A percentile compares a stretch with the other conserved stretches of the same genome.
Conservation (phyloP, 805 yeast genomes). For the Teunomyces cretensis region DNA sequence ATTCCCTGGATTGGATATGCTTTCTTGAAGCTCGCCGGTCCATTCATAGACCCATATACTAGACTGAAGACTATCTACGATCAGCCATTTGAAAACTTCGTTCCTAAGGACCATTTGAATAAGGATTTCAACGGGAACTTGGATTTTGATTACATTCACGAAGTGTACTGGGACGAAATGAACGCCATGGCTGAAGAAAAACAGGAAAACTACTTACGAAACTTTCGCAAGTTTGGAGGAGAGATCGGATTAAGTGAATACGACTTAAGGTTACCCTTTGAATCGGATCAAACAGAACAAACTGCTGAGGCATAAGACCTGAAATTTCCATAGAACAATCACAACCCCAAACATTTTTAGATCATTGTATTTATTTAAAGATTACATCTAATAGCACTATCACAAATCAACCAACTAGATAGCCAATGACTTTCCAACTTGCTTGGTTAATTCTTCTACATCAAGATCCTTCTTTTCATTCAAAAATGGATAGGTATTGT, state of each 20-base stretch:
- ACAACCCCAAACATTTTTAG: no score
- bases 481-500: constrained; percentile 12
- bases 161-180: constrained; percentile 53
- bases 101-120: constrained; percentile 53
- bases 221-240: constrained; percentile 46
- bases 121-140: constrained; percentile 48
- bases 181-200: constrained; percentile 41
- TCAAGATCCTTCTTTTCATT: background rate
- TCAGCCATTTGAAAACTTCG: constrained; percentile 55
- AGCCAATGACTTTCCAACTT: no score
- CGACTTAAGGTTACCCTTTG: constrained; percentile 38
- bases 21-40: constrained; percentile 54
- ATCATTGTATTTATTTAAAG: no score
- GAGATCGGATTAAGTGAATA: constrained; percentile 55
- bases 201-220: constrained; percentile 29
- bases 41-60: constrained; percentile 59
- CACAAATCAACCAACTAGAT: no score
- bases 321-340: no score
- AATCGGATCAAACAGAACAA: background rate
- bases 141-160: constrained; percentile 54
- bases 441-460: background rate
- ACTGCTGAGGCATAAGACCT: no score
- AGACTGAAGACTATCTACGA: constrained; percentile 57
- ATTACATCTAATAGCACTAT: no score
- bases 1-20: constrained; percentile 60